phyloP scores from a whole-genome alignment of 768 basidiomycete species.

The Lactarius hatsudake region DNA sequence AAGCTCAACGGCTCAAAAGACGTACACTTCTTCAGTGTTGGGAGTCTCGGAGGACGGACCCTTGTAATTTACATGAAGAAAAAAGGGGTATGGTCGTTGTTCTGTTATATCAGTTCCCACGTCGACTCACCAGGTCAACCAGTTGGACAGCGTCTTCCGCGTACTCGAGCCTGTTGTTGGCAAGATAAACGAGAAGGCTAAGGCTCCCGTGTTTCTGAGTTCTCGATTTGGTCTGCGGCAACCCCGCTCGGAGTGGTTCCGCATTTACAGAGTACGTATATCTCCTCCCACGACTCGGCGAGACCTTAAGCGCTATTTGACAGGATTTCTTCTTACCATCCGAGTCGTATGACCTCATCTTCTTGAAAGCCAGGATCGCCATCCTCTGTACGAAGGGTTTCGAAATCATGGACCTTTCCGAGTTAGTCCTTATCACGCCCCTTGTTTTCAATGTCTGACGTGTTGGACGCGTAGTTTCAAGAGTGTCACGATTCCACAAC shows the following conservation, averaged over 20 bases:
- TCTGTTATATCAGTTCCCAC: conserved; percentile 25
- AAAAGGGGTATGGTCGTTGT: conserved; percentile 60
- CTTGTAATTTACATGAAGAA: conserved; percentile 95
- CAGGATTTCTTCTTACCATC: conserved; percentile 90
- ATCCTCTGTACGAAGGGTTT: conserved; percentile 93
- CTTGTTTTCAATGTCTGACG: conserved; percentile 2
- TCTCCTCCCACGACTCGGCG: background rate
- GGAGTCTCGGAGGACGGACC: conserved; percentile 80
- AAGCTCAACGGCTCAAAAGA: conserved; percentile 88
- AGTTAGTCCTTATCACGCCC: conserved; percentile 51
- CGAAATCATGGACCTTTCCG: conserved; percentile 94
- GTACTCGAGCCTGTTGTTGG: conserved; percentile 96
- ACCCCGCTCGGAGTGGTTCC: conserved; percentile 91
- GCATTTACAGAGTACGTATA: conserved; percentile 66
- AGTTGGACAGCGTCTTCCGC: conserved; percentile 91
- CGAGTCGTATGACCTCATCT: conserved; percentile 86
- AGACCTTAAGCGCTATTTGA: background rate
- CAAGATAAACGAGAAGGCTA: conserved; percentile 77
- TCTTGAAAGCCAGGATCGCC: conserved; percentile 90
- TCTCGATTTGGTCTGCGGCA: conserved; percentile 75
- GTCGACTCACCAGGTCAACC: conserved; percentile 8
- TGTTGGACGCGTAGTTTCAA: conserved; percentile 55
- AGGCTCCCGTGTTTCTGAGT: conserved; percentile 66
- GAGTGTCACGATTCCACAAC: conserved; percentile 84
- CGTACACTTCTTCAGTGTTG: conserved; percentile 94